Evolutionary conservation across 495 filamentous ascomycete genomes (phyloP).

Genomic region (Aspergillus bridgeri): DNA sequence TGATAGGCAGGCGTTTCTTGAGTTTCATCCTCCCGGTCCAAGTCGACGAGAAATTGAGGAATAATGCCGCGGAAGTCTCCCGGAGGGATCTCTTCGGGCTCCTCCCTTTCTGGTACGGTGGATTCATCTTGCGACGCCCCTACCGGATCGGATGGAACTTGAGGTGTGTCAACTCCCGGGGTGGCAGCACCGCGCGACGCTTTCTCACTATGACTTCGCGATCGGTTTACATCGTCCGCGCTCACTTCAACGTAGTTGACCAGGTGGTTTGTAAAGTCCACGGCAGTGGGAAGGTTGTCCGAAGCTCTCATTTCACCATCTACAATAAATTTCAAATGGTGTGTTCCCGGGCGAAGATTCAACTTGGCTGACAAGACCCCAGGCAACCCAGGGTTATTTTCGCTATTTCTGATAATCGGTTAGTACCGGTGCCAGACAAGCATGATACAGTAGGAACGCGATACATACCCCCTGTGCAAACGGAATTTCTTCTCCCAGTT

Average conservation of each 20-base stretch:
- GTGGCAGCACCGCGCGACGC: constrained; percentile 23
- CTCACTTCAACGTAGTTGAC: constrained; percentile 97
- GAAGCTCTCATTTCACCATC: constrained; percentile 89
- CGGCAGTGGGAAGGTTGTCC: constrained; percentile 82
- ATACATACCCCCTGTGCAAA: constrained; percentile 69
- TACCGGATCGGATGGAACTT: constrained; percentile 38
- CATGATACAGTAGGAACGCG: background rate
- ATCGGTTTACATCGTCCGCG: constrained; percentile 59
- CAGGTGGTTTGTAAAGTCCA: constrained; percentile 93
- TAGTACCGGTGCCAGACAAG: background rate
- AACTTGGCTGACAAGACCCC: constrained; percentile 69
- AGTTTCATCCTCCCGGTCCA: constrained; percentile 78
- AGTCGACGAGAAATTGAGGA: constrained; percentile 79
- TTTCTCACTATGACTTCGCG: constrained; percentile 36
- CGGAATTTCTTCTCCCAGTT: constrained; percentile 91
- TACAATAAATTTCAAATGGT: constrained; percentile 94
- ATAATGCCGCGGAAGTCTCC: constrained; percentile 57
- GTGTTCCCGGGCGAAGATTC: constrained; percentile 83
- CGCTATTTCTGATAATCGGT: constrained; percentile 19
- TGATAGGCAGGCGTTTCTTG: constrained; percentile 67
- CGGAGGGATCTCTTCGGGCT: constrained; percentile 47
- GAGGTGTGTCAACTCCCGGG: constrained; percentile 43
- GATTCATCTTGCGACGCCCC: constrained; percentile 33
- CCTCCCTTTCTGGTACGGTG: constrained; percentile 43
- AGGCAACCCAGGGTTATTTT: constrained; percentile 43